Percentiles rank a stretch among this genome's conserved stretches.
Evolutionary conservation across 2,329 filamentous ascomycete genomes (phyloP).

Genomic region (Penicillium psychrosexuale): DNA sequence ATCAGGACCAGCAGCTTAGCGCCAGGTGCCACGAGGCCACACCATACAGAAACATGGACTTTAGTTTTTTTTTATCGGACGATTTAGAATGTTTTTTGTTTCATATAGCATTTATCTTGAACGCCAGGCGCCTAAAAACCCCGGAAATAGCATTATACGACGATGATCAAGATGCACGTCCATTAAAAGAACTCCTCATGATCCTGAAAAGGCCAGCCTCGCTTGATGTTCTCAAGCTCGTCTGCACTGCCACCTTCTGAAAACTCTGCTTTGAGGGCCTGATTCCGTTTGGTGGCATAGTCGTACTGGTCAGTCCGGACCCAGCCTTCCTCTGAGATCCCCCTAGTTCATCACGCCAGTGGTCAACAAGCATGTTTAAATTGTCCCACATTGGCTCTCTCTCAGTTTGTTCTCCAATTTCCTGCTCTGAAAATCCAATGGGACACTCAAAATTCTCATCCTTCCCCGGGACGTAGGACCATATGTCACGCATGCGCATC

Average conservation of each 20-base stretch:
- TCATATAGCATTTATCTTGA: no score
- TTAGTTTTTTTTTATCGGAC: no score
- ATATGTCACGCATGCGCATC: slow-evolving; percentile 15
- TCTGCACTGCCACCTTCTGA: neutral
- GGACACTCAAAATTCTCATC: slow-evolving; percentile 12
- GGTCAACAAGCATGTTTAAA: slow-evolving; percentile 17
- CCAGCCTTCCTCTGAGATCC: slow-evolving; percentile 22
- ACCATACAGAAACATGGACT: no score
- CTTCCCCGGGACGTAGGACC: slow-evolving; percentile 9
- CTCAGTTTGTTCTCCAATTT: slow-evolving; percentile 17
- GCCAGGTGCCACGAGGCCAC: no score
- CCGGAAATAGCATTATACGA: no score
- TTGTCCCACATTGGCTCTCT: slow-evolving; percentile 22
- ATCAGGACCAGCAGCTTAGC: no score
- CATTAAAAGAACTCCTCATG: neutral
- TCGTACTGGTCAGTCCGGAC: neutral
- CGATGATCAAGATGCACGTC: no score
- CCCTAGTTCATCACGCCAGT: slow-evolving; percentile 21
- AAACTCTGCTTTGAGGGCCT: neutral
- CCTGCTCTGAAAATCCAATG: slow-evolving; percentile 18
- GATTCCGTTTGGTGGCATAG: neutral
- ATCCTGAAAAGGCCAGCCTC: neutral
- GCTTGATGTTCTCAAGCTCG: neutral
- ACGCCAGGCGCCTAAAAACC: no score
- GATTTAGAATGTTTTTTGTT: no score